phyloP scores from a whole-genome alignment of 345 rosid genomes.

The Murraya paniculata region DNA sequence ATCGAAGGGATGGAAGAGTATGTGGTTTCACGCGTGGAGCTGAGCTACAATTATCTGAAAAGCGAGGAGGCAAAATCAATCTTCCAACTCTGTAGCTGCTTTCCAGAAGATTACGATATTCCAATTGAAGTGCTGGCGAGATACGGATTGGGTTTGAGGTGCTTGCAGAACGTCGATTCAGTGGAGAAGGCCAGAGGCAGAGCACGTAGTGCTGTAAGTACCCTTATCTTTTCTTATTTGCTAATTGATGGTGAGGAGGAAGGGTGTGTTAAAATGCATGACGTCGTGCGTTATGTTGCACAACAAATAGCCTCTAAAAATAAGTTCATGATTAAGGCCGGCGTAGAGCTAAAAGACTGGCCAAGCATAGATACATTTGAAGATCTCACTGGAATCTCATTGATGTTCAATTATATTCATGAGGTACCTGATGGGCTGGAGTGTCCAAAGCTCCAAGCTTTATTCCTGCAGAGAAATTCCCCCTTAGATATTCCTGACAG shows the following conservation, averaged over 20 bases:
- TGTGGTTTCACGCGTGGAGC: neutral
- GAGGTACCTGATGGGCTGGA: neutral
- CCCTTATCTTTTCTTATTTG: neutral
- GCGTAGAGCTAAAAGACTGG: neutral
- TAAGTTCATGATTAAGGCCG: neutral
- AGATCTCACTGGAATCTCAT: neutral
- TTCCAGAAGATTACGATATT: conserved; percentile 13
- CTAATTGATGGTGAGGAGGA: neutral
- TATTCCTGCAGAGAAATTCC: neutral
- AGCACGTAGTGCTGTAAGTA: neutral
- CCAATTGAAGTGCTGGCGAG: conserved; percentile 1
- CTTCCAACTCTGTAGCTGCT: conserved; percentile 8
- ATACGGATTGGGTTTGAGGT: neutral
- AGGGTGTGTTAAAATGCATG: neutral
- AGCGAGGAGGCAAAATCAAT: neutral
- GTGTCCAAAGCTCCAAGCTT: conserved; percentile 2
- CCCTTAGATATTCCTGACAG: neutral
- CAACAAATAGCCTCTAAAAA: neutral
- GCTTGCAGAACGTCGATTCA: neutral
- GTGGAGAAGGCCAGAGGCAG: neutral
- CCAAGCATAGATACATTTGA: neutral
- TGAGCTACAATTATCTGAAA: neutral
- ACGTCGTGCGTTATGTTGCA: neutral
- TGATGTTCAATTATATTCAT: neutral
- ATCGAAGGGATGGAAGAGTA: neutral